Percentiles rank a stretch among this genome's conserved stretches.
Evolutionary conservation across 306 rosid genomes (phyloP).

Genomic region (Clitoria ternatea): DNA sequence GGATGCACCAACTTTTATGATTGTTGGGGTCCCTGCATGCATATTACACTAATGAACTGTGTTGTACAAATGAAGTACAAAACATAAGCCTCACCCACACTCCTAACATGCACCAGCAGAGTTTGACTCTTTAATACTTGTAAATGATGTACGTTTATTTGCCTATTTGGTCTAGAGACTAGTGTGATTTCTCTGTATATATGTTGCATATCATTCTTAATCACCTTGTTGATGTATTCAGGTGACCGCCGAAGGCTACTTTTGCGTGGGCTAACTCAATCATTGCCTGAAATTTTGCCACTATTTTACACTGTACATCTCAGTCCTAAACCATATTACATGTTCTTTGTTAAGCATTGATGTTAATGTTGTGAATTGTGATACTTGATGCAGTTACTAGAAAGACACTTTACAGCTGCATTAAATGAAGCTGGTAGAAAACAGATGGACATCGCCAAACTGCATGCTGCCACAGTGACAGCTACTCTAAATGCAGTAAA

Average conservation of each 20-base stretch:
- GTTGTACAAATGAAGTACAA: neutral
- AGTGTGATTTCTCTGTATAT: conserved; percentile 9
- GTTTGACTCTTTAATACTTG: neutral
- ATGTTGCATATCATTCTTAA: conserved; percentile 26
- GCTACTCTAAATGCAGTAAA: conserved; percentile 78
- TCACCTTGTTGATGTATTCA: conserved; percentile 35
- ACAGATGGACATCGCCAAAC: conserved; percentile 70
- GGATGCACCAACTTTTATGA: conserved; percentile 11
- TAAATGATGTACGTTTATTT: conserved; percentile 1
- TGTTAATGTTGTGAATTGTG: conserved; percentile 27
- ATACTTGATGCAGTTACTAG: conserved; percentile 67
- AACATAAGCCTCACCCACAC: neutral
- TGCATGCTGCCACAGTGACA: conserved; percentile 75
- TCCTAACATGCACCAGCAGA: neutral
- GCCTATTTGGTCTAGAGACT: conserved; percentile 3
- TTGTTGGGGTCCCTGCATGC: neutral
- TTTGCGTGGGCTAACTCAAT: conserved; percentile 81
- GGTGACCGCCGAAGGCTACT: conserved; percentile 88
- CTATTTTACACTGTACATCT: conserved; percentile 65
- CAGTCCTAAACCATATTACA: conserved; percentile 22
- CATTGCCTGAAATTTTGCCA: conserved; percentile 86
- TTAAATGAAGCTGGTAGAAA: conserved; percentile 70
- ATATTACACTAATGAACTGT: conserved; percentile 2
- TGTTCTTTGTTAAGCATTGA: conserved; percentile 8
- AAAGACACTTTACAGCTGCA: conserved; percentile 83